Percentiles rank a stretch among this genome's conserved stretches.
Conservation (phyloP, 1,284 basidiomycete species). For the Pascua sp. region DNA sequence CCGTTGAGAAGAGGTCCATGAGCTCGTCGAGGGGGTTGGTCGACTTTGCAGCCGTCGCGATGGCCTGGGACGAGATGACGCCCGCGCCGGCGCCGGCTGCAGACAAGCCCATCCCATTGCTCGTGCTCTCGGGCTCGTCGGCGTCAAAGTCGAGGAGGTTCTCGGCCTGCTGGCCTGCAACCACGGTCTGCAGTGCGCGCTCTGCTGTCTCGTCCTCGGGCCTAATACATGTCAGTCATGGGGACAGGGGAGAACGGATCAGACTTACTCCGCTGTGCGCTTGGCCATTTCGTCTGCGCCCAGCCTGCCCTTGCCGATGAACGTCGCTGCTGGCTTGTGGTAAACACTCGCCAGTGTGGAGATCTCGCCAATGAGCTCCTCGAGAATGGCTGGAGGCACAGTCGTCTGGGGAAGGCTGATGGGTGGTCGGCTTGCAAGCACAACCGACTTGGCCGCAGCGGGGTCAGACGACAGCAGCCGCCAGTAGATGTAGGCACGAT, state of each 20-base stretch:
- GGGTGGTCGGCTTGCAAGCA: conserved; percentile 84
- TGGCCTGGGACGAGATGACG: conserved; percentile 29
- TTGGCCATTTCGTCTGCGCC: conserved; percentile 77
- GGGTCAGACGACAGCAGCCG: conserved; percentile 87
- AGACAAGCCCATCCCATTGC: conserved; percentile 36
- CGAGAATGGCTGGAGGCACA: conserved; percentile 82
- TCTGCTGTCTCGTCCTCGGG: conserved; percentile 64
- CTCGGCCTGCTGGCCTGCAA: conserved; percentile 83
- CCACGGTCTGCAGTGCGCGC: conserved; percentile 84
- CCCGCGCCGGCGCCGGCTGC: neutral
- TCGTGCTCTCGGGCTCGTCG: conserved; percentile 51
- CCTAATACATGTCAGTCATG: conserved; percentile 36
- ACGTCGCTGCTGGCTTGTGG: conserved; percentile 90
- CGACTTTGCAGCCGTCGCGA: conserved; percentile 43
- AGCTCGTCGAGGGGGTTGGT: conserved; percentile 83
- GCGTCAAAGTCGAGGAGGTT: conserved; percentile 93
- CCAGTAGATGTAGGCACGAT: conserved; percentile 96
- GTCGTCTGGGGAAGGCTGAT: conserved; percentile 89
- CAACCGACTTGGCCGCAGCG: conserved; percentile 89
- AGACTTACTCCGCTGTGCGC: conserved; percentile 62
- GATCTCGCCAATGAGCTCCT: conserved; percentile 86
- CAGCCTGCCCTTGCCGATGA: conserved; percentile 77
- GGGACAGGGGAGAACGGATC: neutral
- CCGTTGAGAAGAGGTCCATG: conserved; percentile 74
- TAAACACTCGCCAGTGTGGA: conserved; percentile 87